These are phyloP conservation scores for Pythium dissotocum DNA, from an alignment of 352 stramenopile species.

Conservation along the genomic window DNA sequence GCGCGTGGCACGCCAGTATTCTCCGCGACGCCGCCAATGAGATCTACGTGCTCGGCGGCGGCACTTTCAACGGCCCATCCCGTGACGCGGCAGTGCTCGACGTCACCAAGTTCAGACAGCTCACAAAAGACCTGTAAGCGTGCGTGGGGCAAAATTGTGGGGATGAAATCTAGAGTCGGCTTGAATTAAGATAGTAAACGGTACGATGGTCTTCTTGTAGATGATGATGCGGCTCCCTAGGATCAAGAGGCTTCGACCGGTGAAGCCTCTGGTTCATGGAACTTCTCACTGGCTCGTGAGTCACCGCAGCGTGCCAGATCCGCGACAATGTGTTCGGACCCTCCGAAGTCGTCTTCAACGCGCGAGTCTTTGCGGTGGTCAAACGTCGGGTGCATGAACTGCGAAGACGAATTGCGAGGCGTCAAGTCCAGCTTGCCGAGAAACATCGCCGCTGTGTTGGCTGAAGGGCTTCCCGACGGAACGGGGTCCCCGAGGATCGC, in stretches of 20 bases:
- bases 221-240: not conserved
- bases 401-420: slow-evolving; percentile 53
- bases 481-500: slow-evolving; percentile 70
- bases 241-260: slow-evolving; percentile 28
- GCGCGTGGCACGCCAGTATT: slow-evolving; percentile 73
- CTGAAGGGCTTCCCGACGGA: slow-evolving; percentile 24
- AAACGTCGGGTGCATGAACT: slow-evolving; percentile 66
- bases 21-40: slow-evolving; percentile 28
- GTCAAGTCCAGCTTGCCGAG: slow-evolving; percentile 52
- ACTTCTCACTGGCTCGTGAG: slow-evolving; percentile 8
- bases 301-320: slow-evolving; percentile 52
- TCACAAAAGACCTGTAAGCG: not conserved
- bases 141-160: not conserved
- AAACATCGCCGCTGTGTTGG: slow-evolving; percentile 35
- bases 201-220: not conserved
- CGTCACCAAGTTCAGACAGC: slow-evolving; percentile 35
- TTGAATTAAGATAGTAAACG: not conserved
- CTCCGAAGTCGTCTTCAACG: slow-evolving; percentile 59
- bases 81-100: slow-evolving; percentile 55
- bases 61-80: slow-evolving; percentile 57
- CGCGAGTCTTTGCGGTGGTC: slow-evolving; percentile 47
- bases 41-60: slow-evolving; percentile 60
- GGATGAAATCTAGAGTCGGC: not conserved
- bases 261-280: slow-evolving; percentile 16
- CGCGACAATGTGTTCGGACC: slow-evolving; percentile 45